Evolutionary conservation across 1,284 basidiomycete species (phyloP).

Genomic region (Ceratobasidium sp.): DNA sequence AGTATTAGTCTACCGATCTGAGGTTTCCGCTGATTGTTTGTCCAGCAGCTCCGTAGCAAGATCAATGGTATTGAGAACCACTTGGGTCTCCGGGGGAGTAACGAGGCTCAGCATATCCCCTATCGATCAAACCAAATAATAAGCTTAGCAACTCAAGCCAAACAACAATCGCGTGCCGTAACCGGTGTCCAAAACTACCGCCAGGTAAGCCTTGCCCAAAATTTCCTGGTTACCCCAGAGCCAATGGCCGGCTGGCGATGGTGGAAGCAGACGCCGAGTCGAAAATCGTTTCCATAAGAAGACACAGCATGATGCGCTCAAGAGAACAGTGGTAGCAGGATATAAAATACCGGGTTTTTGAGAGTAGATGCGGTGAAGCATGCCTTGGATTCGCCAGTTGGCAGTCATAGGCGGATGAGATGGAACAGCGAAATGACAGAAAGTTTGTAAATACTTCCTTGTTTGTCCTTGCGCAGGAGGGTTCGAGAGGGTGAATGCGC

Average conservation of each 20-base stretch:
- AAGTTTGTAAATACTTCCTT: neutral
- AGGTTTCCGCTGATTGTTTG: conserved; percentile 11
- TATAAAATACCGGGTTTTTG: neutral
- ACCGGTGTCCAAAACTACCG: neutral
- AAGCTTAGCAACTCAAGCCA: neutral
- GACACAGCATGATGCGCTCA: neutral
- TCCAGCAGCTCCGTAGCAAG: conserved; percentile 25
- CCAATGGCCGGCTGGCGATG: conserved; percentile 15
- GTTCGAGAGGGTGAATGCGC: no score
- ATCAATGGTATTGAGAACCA: conserved; percentile 26
- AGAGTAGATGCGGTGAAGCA: neutral
- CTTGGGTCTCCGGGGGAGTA: neutral
- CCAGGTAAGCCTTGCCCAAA: neutral
- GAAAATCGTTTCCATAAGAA: neutral
- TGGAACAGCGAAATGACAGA: no score
- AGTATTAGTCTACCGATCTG: neutral
- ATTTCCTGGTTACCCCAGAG: conserved; percentile 12
- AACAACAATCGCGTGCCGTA: neutral
- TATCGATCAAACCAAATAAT: neutral
- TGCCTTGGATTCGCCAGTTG: neutral
- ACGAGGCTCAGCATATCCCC: conserved; percentile 21
- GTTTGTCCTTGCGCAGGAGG: no score
- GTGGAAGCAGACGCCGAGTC: neutral
- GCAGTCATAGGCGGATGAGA: neutral
- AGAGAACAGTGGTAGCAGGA: neutral